A percentile compares a stretch with the other conserved stretches of the same genome.
Conservation (phyloP, 169 alveolate species). For the Amoebophrya sp. region DNA sequence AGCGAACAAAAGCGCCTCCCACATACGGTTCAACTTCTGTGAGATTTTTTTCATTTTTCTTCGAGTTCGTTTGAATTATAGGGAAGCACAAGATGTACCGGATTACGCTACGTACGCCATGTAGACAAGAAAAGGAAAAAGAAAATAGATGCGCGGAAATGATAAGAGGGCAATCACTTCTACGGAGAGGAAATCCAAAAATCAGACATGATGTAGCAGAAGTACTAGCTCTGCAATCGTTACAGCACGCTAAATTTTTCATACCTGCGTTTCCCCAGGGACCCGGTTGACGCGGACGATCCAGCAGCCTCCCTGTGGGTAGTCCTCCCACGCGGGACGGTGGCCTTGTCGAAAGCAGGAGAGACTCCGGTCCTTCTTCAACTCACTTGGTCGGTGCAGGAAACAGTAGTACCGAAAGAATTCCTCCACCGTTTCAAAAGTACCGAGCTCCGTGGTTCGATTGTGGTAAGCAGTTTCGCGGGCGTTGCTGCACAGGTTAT, state of each 20-base stretch:
- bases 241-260: too few relatives aligned
- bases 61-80: too few relatives aligned
- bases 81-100: too few relatives aligned
- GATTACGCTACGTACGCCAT: too few relatives aligned
- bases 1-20: not conserved
- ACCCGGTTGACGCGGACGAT: not conserved
- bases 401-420: not conserved
- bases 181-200: too few relatives aligned
- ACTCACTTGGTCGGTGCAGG: not conserved
- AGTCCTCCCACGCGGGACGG: not conserved
- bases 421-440: not conserved
- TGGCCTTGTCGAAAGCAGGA: not conserved
- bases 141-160: too few relatives aligned
- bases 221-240: too few relatives aligned
- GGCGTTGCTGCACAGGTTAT: not conserved
- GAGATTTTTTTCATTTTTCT: not conserved
- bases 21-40: conserved; percentile 8
- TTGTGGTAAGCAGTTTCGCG: not conserved
- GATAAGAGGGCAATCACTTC: too few relatives aligned
- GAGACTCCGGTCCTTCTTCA: not conserved
- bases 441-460: not conserved
- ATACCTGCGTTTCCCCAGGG: not conserved
- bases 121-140: too few relatives aligned
- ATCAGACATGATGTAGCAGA: too few relatives aligned
- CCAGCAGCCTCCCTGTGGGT: conserved; percentile 2